These are phyloP conservation scores for Ephemerocybe angulata DNA, from an alignment of 768 basidiomycete genomes.

Conservation along the genomic window DNA sequence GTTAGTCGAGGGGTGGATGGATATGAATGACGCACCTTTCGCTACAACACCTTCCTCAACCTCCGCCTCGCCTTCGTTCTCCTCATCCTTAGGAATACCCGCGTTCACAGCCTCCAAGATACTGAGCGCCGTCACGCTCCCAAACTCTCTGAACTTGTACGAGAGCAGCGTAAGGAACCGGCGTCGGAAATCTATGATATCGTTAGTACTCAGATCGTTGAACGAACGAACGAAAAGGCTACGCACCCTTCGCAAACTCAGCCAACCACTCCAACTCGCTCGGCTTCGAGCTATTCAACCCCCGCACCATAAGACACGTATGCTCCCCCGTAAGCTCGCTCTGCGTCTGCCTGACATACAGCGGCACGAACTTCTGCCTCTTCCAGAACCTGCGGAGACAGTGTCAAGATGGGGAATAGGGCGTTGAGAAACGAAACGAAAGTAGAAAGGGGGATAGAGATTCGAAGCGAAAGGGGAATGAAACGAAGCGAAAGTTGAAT, in stretches of 20 bases:
- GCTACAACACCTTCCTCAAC: constrained; percentile 26
- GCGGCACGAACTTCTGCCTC: constrained; percentile 82
- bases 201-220: neutral
- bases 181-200: constrained; percentile 79
- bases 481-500: too few species aligned
- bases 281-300: constrained; percentile 64
- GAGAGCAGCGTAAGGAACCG: constrained; percentile 88
- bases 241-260: constrained; percentile 81
- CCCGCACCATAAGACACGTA: constrained; percentile 91
- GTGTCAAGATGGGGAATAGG: too few species aligned
- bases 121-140: constrained; percentile 80
- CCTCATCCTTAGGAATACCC: constrained; percentile 46
- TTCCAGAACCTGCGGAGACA: constrained; percentile 80
- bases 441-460: neutral
- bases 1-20: neutral
- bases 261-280: constrained; percentile 75
- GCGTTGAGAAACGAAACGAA: neutral
- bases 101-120: constrained; percentile 81
- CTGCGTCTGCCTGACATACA: constrained; percentile 90
- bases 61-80: constrained; percentile 38
- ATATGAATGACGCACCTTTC: neutral
- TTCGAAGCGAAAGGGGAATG: too few species aligned
- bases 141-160: constrained; percentile 93
- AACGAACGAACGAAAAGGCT: neutral
- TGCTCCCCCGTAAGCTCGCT: constrained; percentile 97